Base-by-base conservation (phyloP, 768 basidiomycete species). In the Trametes cinnabarina region DNA sequence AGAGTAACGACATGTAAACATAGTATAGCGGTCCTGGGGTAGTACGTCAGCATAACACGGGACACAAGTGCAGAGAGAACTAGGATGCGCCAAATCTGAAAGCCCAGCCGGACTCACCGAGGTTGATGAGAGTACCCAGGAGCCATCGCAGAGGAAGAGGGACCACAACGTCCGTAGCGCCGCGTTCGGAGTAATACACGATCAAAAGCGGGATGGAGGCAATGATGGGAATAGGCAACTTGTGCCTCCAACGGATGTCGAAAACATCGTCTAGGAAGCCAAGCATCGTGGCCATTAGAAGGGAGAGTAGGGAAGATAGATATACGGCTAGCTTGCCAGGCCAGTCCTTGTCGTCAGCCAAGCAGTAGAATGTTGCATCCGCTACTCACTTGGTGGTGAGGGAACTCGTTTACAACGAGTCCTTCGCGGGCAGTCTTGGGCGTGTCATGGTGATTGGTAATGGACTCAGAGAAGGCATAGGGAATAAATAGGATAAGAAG, bases 211-310 rank as follows among this genome's bases (percentile, higher is more conserved):
- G 97, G 15, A 99, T 90, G 20, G 92, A 91, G 0, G 94, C 96
- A 60, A 99, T 90, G 68, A 99, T 83, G 0, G 97, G 97, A 52
- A 99, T 95, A 0, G 97, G 97, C 12, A 99, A 75, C 71, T 99
- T 99, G 74, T 98, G 94, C 56, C 97, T 76, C 97, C 97, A 99
- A 17, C 97, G 86, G 63, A 99, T 98, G 70, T 99, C 97, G 65
- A 98, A 99, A 4, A 98, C 82, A 72, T 99, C 97, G 67, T 99
- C 97, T 43, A 98, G 78, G 69, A 99, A 96, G 30, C 97, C 97
- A 8, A 99, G 84, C 59, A 98, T 79, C 0, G 94, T 95, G 0
- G 97, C 95, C 41, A 92, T 92, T 32, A 98, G 75, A 35, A 99
- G 78, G 0, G 92, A 94, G n/a, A 99, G 80, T 7, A 99, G 68